These are phyloP conservation scores for Pleurotus cornucopiae DNA, from an alignment of 768 basidiomycete genomes.

Conservation along the genomic window DNA sequence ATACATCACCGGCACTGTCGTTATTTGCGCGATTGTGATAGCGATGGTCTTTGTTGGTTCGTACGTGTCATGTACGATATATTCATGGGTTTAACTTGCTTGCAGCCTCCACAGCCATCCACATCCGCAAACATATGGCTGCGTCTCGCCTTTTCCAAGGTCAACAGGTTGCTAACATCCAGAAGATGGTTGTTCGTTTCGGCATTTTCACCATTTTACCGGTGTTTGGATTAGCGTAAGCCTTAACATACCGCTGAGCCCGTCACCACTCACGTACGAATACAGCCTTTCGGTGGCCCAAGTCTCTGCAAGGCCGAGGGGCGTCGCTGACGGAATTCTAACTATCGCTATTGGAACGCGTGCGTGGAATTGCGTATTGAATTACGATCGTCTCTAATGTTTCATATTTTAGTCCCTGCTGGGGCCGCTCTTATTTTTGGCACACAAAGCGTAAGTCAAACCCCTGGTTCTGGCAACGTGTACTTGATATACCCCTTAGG, in stretches of 20 bases:
- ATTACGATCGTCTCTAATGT: too few relatives aligned
- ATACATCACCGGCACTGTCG: not conserved
- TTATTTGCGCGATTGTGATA: not conserved
- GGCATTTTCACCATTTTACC: not conserved
- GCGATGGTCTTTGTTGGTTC: not conserved
- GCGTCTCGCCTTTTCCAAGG: not conserved
- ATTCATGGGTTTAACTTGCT: not conserved
- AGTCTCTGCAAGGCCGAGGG: not conserved
- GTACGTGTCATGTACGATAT: not conserved
- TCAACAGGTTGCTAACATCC: constrained; percentile 1
- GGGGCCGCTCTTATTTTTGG: constrained; percentile 1
- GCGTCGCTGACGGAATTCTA: not conserved
- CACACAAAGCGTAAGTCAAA: not conserved
- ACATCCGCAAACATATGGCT: not conserved
- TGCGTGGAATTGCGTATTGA: not conserved
- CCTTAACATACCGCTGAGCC: too few relatives aligned
- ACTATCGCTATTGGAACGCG: constrained; percentile 4
- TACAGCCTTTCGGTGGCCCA: not conserved
- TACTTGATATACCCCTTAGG: not conserved
- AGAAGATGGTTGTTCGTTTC: constrained; percentile 4
- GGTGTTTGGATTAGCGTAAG: not conserved
- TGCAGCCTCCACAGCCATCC: not conserved
- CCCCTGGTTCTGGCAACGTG: not conserved
- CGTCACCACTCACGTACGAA: not conserved
- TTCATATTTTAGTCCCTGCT: not conserved